Conservation (phyloP, 495 filamentous ascomycete species). For the Podospora bellae-mahoneyi region DNA sequence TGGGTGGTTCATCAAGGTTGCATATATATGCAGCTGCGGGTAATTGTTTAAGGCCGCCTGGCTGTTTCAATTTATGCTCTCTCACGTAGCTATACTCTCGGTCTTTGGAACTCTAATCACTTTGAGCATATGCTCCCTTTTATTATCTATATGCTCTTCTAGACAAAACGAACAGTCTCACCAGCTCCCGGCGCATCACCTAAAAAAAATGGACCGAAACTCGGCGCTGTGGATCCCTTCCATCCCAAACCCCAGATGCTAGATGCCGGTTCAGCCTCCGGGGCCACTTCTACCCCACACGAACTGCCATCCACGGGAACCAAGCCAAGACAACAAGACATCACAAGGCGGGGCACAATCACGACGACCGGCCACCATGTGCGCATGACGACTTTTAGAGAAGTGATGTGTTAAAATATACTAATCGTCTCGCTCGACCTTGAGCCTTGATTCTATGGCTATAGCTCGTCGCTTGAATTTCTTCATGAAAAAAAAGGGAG, state of each 20-base stretch:
- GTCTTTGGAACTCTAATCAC: not conserved
- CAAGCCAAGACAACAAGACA: not conserved
- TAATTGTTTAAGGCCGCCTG: conserved; percentile 8
- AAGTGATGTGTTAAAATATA: not conserved
- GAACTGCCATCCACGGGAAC: not conserved
- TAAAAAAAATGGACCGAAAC: not conserved
- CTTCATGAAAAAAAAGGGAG: not conserved
- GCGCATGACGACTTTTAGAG: not conserved
- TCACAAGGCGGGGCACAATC: not conserved
- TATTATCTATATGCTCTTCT: not conserved
- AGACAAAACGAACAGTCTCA: not conserved
- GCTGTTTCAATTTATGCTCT: not conserved
- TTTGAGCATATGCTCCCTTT: not conserved
- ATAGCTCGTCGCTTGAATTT: not conserved
- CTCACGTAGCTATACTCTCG: not conserved
- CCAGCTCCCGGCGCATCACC: not conserved
- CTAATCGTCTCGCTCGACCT: not conserved
- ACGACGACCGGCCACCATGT: not conserved
- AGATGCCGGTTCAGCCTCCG: conserved; percentile 2
- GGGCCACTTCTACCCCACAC: conserved; percentile 1
- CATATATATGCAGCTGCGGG: not conserved
- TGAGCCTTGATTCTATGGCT: not conserved
- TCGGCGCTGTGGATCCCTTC: conserved; percentile 8
- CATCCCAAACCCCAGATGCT: not conserved
- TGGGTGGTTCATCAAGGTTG: too few species aligned